Conservation (phyloP, 257 asterid species). For the Petunia secreta region DNA sequence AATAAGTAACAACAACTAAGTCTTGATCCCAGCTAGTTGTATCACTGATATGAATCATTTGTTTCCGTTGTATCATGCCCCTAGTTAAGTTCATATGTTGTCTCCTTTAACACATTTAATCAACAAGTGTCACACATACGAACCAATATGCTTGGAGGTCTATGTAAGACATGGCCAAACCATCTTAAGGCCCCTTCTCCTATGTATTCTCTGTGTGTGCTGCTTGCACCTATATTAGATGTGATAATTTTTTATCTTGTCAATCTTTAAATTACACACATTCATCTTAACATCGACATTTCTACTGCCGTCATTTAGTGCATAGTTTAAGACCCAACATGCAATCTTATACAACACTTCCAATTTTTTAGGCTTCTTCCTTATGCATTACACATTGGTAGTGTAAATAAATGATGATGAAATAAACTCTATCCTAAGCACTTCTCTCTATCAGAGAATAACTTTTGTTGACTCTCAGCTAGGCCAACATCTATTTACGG, state of each 20-base stretch:
- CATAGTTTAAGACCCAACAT: conserved; percentile 2
- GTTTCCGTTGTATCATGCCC: neutral
- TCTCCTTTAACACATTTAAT: neutral
- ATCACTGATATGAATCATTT: conserved; percentile 7
- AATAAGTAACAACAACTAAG: neutral
- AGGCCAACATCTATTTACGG: neutral
- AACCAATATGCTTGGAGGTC: neutral
- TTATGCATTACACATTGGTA: neutral
- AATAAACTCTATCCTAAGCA: conserved; percentile 4
- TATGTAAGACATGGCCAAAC: neutral
- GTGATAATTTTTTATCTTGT: neutral
- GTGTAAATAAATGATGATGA: neutral
- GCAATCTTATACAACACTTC: neutral
- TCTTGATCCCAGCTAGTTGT: neutral
- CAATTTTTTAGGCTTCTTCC: neutral
- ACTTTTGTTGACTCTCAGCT: neutral
- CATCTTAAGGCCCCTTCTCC: neutral
- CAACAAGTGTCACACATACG: neutral
- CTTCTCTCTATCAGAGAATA: neutral
- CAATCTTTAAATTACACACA: neutral
- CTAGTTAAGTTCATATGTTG: neutral
- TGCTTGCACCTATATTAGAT: neutral
- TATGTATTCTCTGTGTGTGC: too few relatives aligned
- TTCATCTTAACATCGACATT: neutral
- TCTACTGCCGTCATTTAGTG: neutral